Conservation (phyloP, 345 rosid genomes). For the Triadica sebifera region DNA sequence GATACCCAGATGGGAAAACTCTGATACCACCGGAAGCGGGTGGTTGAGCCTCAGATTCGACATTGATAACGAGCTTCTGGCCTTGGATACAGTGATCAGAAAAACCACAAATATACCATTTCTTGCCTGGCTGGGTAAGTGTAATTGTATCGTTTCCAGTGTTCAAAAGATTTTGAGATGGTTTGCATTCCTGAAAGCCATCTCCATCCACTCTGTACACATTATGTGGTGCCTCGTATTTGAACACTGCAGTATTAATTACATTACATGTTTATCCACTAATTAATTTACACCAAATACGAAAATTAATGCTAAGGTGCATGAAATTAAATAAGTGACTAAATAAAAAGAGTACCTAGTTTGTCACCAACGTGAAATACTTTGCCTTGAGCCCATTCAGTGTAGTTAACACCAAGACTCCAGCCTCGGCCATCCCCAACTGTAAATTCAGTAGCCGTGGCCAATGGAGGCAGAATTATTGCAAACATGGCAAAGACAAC, state of each 20-base stretch:
- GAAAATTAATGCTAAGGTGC: no score
- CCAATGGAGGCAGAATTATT: constrained; percentile 26
- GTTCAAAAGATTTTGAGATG: not conserved
- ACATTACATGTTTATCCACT: no score
- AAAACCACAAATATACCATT: constrained; percentile 51
- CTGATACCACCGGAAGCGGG: no score
- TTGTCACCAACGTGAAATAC: constrained; percentile 33
- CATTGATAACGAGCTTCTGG: constrained; percentile 39
- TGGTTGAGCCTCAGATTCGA: not conserved
- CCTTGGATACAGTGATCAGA: constrained; percentile 25
- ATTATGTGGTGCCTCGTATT: constrained; percentile 29
- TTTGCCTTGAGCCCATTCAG: constrained; percentile 35
- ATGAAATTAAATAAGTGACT: not conserved
- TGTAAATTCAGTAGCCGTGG: constrained; percentile 25
- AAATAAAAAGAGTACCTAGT: constrained; percentile 20
- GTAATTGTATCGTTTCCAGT: constrained; percentile 38
- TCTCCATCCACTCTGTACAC: constrained; percentile 33
- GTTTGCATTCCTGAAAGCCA: constrained; percentile 33
- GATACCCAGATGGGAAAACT: no score
- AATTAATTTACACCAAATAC: no score
- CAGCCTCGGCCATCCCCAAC: constrained; percentile 38
- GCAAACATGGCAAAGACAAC: constrained; percentile 18
- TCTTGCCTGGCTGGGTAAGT: constrained; percentile 30
- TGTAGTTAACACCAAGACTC: constrained; percentile 24
- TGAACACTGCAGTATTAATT: constrained; percentile 48